These are phyloP conservation scores for Pseudogymnoascus sp. DNA, from an alignment of 2,329 filamentous ascomycete species.

Conservation along the genomic window DNA sequence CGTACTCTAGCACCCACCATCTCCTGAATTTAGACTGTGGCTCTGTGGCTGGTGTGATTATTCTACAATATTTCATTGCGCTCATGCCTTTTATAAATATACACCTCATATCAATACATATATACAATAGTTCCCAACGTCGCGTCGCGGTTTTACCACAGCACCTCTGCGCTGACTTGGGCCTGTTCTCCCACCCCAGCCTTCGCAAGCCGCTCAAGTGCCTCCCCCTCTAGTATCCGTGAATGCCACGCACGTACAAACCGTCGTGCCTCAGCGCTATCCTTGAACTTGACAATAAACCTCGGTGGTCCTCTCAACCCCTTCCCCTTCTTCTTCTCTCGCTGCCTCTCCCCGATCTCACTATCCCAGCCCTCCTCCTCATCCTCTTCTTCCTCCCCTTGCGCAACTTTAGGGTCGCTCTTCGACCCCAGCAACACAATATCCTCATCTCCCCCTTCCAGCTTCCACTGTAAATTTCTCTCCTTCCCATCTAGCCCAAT, in stretches of 20 bases:
- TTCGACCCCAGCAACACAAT: not conserved
- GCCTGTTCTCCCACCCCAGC: conserved; percentile 29
- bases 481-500: conserved; percentile 23
- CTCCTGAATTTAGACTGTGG: not conserved
- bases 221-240: not conserved
- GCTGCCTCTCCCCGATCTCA: not conserved
- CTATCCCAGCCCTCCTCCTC: not conserved
- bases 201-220: not conserved
- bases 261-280: conserved; percentile 29
- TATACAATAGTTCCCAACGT: not conserved
- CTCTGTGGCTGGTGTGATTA: not conserved
- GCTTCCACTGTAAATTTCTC: conserved; percentile 27
- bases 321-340: not conserved
- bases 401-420: conserved; percentile 12
- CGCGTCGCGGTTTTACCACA: conserved; percentile 34
- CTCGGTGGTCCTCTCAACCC: conserved; percentile 15
- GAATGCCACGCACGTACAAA: conserved; percentile 45
- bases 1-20: not conserved
- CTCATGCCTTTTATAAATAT: not conserved
- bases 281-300: conserved; percentile 26
- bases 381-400: not conserved
- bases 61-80: not conserved
- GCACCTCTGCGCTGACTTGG: conserved; percentile 37
- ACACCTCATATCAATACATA: conserved; percentile 2
- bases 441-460: conserved; percentile 16